Base-by-base conservation (phyloP, 306 rosid species). In the Fragaria ananassa region DNA sequence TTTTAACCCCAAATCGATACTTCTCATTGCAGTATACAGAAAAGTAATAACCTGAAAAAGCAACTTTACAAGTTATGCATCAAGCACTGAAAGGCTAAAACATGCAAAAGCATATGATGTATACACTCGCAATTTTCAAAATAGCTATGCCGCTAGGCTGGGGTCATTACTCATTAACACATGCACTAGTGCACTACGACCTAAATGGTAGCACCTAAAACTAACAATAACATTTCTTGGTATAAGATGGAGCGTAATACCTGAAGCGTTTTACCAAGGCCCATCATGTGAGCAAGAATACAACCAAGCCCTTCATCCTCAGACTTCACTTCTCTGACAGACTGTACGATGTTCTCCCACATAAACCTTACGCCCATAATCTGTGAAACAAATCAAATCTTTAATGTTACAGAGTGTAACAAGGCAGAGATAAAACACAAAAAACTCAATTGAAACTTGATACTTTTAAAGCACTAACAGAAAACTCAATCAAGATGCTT, bases 301-400 rank as follows among this genome's bases (percentile, higher is more conserved):
- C 99, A 95, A 63, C 99, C 99, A 87, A 95, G 97, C 74, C 97
- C 99, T 81, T 90, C 92, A 86, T 92, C 97, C 81, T 97, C 99
- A 65, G 92, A 91, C 78, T 86, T 92, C 87, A 95, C 97, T 83
- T 83, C 88, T 84, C 91, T 84, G 82, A 92, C 82, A 44, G 99
- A 92, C 87, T 95, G 93, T 81, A 95, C 84, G 76, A 95, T 92
- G 83, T 95, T 95, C 88, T 95, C 97, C 99, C 99, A 95, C 91
- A 95, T 86, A 84, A 95, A 95, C 84, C 99, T 87, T 78, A 95
- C 91, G 68, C 99, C 99, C 2, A 87, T 39, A 76, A 92, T 68
- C 99, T 95, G 90, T 78, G 87, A 76, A 81, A 79, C 4, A 34
- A 18, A 83, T 77, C 58, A 75, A 50, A 74, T 10, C 8, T 64